These are phyloP conservation scores for Phytophthora rubi DNA, from an alignment of 352 stramenopile genomes.

Conservation along the genomic window DNA sequence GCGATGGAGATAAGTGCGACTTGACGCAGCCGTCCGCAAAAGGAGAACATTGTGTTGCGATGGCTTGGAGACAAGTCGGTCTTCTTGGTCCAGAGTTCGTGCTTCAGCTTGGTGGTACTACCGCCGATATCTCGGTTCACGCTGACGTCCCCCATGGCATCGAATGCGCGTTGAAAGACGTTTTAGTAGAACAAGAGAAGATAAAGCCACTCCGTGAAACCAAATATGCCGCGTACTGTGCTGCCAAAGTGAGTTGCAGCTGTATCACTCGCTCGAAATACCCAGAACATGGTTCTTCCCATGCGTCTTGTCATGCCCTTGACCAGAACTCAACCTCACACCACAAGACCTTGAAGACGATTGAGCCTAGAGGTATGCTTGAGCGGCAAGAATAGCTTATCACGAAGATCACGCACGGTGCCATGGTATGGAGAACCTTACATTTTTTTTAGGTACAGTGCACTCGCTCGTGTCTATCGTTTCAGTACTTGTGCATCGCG, in stretches of 20 bases:
- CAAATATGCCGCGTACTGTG: not conserved
- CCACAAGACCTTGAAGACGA: not conserved
- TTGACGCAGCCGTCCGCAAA: slow-evolving; percentile 31
- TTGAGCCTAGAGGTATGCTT: not conserved
- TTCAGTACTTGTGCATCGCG: no score
- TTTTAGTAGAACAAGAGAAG: not conserved
- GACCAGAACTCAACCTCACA: not conserved
- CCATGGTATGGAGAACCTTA: no score
- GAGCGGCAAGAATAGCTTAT: not conserved
- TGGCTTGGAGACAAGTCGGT: slow-evolving; percentile 1
- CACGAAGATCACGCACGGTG: not conserved
- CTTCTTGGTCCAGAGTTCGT: slow-evolving; percentile 10
- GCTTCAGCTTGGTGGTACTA: not conserved
- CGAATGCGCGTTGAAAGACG: not conserved
- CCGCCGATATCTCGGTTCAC: not conserved
- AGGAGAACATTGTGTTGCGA: not conserved
- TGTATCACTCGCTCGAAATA: not conserved
- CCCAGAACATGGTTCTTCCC: not conserved
- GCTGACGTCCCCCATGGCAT: slow-evolving; percentile 13
- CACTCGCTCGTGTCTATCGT: not conserved
- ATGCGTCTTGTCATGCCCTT: not conserved
- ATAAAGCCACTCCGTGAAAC: not conserved
- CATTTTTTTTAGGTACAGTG: no score
- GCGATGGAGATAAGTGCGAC: slow-evolving; percentile 39
- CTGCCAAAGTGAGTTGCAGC: not conserved